phyloP scores from a whole-genome alignment of 2,329 filamentous ascomycete species.

The Microdochium trichocladiopsis region DNA sequence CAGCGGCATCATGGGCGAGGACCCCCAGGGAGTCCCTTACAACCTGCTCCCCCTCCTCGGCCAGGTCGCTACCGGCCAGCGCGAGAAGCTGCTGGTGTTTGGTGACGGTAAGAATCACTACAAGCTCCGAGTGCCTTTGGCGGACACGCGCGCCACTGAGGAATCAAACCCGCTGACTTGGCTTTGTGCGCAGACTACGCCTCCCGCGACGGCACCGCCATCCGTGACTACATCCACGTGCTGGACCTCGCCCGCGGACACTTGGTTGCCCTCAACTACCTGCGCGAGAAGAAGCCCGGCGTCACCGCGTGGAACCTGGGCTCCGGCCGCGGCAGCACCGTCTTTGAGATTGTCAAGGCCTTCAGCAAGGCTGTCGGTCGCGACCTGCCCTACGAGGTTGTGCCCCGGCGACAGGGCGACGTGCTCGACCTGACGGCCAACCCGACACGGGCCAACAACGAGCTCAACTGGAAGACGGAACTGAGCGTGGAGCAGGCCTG shows the following conservation, averaged over 20 bases:
- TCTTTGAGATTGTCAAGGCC: slow-evolving; percentile 95
- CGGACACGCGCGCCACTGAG: not conserved
- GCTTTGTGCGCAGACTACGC: slow-evolving; percentile 61
- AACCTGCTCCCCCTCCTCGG: slow-evolving; percentile 92
- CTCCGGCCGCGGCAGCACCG: slow-evolving; percentile 88
- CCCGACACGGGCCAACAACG: slow-evolving; percentile 76
- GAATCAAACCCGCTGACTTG: not conserved
- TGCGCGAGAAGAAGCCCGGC: slow-evolving; percentile 76
- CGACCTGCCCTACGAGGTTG: slow-evolving; percentile 81
- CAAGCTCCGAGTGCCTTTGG: slow-evolving; percentile 16
- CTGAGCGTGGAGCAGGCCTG: slow-evolving; percentile 88
- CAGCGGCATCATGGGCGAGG: slow-evolving; percentile 95
- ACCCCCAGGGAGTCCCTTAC: slow-evolving; percentile 91
- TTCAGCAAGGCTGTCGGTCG: slow-evolving; percentile 84
- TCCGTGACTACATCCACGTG: slow-evolving; percentile 97
- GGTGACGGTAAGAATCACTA: no score
- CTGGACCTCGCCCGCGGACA: slow-evolving; percentile 84
- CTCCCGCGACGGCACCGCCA: slow-evolving; percentile 85
- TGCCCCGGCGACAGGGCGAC: slow-evolving; percentile 75
- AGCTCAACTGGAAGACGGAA: slow-evolving; percentile 89
- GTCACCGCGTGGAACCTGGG: slow-evolving; percentile 96
- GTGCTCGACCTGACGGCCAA: slow-evolving; percentile 94
- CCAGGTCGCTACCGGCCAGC: slow-evolving; percentile 91
- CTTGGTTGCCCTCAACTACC: slow-evolving; percentile 82
- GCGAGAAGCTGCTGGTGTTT: slow-evolving; percentile 90